A percentile compares a stretch with the other conserved stretches of the same genome.
Conservation (phyloP, 225 moss, liverwort and hornwort species). For the Polytrichum formosum region DNA sequence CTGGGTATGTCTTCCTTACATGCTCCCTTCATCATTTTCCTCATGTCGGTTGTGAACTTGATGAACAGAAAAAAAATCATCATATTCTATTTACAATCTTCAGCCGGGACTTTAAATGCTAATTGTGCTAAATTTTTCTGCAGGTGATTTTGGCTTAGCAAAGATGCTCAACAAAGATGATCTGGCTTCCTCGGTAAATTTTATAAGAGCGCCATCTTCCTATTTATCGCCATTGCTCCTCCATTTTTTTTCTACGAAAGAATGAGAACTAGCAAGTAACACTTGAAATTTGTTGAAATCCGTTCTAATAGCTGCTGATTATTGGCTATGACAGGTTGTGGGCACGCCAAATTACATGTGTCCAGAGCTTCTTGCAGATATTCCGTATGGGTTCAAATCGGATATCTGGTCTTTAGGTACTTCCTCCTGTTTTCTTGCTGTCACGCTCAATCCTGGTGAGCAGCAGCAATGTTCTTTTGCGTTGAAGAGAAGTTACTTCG, state of each 20-base stretch:
- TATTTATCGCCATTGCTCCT: no score
- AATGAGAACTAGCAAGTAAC: no score
- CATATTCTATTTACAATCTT: no score
- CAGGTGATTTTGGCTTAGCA: constrained; percentile 70
- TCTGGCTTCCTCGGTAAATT: constrained; percentile 58
- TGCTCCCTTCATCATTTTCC: background rate
- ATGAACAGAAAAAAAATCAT: no score
- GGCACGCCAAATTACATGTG: constrained; percentile 99
- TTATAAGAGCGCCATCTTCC: background rate
- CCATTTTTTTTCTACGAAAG: no score
- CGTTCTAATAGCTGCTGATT: constrained; percentile 1
- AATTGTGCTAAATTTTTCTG: background rate
- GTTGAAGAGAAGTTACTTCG: background rate
- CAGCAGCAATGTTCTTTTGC: no score
- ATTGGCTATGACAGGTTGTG: constrained; percentile 64
- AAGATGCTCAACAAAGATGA: constrained; percentile 73
- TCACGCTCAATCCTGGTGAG: background rate
- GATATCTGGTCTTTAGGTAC: constrained; percentile 98
- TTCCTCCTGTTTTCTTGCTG: background rate
- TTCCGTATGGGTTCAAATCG: constrained; percentile 98
- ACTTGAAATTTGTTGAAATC: background rate
- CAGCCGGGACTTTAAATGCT: no score
- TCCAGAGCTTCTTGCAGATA: constrained; percentile 96
- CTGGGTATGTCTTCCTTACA: constrained; percentile 31
- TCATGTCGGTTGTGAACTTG: no score